Conservation (phyloP, 257 asterid species). For the Salvia miltiorrhiza region DNA sequence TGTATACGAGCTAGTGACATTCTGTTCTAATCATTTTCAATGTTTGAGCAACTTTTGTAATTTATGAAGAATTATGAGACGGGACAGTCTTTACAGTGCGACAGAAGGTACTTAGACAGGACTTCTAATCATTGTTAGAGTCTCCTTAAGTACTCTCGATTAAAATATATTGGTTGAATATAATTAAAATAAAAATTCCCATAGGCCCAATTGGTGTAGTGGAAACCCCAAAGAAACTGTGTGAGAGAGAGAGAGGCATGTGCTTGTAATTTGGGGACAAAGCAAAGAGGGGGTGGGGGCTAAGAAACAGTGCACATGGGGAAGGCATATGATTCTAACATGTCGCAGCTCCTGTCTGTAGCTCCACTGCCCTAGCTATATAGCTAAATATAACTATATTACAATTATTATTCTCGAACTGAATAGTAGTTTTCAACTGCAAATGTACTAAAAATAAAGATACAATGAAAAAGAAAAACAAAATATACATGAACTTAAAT, state of each 20-base stretch:
- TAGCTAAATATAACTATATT: too few relatives aligned
- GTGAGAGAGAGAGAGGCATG: constrained; percentile 46
- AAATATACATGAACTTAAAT: too few relatives aligned
- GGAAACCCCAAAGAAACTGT: constrained; percentile 33
- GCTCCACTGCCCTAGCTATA: too few relatives aligned
- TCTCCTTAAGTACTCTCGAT: constrained; percentile 30
- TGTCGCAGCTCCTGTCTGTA: constrained; percentile 35
- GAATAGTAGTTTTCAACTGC: too few relatives aligned
- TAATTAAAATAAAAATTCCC: constrained; percentile 1
- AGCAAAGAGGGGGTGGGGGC: constrained; percentile 37
- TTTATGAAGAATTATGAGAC: constrained; percentile 21
- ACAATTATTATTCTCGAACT: too few relatives aligned
- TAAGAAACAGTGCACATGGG: constrained; percentile 66
- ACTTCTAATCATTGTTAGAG: constrained; percentile 52
- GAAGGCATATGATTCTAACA: constrained; percentile 24
- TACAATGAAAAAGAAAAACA: too few relatives aligned
- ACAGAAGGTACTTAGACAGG: constrained; percentile 38
- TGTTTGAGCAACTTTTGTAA: constrained; percentile 11
- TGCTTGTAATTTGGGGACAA: constrained; percentile 57
- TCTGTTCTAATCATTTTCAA: too few relatives aligned
- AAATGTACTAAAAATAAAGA: too few relatives aligned
- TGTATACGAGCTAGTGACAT: too few relatives aligned
- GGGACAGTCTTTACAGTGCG: constrained; percentile 24
- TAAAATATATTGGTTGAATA: too few relatives aligned
- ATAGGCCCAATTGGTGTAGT: constrained; percentile 17